Evolutionary conservation across 345 rosid species (phyloP), one percentile per base, ranked within the genome.

Genomic region (Ceriops zippeliana): DNA sequence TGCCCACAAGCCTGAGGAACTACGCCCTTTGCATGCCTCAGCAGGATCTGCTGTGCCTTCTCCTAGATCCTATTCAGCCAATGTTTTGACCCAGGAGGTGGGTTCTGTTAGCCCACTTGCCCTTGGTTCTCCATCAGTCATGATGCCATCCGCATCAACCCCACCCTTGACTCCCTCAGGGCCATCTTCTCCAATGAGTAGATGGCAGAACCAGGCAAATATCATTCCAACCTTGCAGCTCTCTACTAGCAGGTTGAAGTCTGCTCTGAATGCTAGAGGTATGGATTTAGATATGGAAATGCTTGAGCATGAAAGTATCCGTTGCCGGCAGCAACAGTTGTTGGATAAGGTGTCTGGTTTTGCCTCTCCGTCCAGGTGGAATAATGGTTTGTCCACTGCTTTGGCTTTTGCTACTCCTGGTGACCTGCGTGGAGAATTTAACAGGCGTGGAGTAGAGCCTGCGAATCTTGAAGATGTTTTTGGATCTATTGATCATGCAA

Each of bases 1-100:
- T 72, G 98, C 98, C 22, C 98, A 93, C 79, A 89, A 73, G 79
- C 85, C 79, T 0, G 91, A 90, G 62, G 98, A 93, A 85, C 89
- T 93, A 1, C 90, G 98, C 5, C 95, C 97, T 1, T 66, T 93
- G 80, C 85, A 87, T 73, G 82, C 88, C 68, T 93, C 98, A n/a
- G 87, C 97, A 2, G 97, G 98, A 1, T 93, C 96, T 0, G 96
- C 89, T 0, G 81, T 91, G 63, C 96, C 87, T 78, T 89, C 98
- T 51, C 95, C 98, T 0, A 73, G 89, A 67, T 87, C 92, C 37
- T 82, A 75, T 64, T 80, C 85, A 20, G 82, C 90, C 30, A 76
- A 53, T 75, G 81, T 81, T 56, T 78, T 84, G n/a, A 70, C 81
- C 2, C 83, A 85, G 27, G 98, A 90, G 69, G 76, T 86, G 85